Evolutionary conservation across 2,329 filamentous ascomycete species (phyloP).

Genomic region (Pseudopyrenochaeta lycopersici): DNA sequence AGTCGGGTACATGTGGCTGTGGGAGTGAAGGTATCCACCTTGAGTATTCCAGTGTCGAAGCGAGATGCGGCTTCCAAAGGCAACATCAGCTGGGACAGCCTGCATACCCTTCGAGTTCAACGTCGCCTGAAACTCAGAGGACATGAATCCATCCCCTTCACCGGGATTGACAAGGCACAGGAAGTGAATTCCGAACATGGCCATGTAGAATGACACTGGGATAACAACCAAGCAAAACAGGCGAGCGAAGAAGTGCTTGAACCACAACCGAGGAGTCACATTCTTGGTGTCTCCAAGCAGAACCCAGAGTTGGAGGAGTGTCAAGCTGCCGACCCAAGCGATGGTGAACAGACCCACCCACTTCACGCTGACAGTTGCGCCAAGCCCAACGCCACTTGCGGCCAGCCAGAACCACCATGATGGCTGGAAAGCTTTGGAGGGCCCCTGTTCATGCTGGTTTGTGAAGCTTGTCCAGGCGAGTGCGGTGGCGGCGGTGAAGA

Average conservation of each 20-base stretch:
- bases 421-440: slow-evolving; percentile 83
- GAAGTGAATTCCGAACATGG: slow-evolving; percentile 98
- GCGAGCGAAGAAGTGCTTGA: slow-evolving; percentile 93
- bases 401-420: slow-evolving; percentile 99
- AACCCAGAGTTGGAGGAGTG: slow-evolving; percentile 92
- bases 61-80: slow-evolving; percentile 83
- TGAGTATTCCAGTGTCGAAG: slow-evolving; percentile 97
- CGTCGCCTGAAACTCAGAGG: slow-evolving; percentile 97
- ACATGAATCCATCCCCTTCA: slow-evolving; percentile 99
- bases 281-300: slow-evolving; percentile 88
- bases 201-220: slow-evolving; percentile 89
- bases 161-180: slow-evolving; percentile 91
- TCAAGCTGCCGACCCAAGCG: slow-evolving; percentile 94
- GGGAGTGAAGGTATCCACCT: slow-evolving; percentile 96
- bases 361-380: slow-evolving; percentile 93
- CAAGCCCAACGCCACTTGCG: slow-evolving; percentile 85
- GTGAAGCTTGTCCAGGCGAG: slow-evolving; percentile 92
- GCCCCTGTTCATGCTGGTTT: slow-evolving; percentile 95
- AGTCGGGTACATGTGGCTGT: slow-evolving; percentile 95
- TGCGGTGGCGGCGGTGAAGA: slow-evolving; percentile 90
- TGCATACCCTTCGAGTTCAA: slow-evolving; percentile 97
- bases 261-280: slow-evolving; percentile 84
- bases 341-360: slow-evolving; percentile 99
- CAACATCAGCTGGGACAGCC: slow-evolving; percentile 90
- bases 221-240: slow-evolving; percentile 92